These are phyloP conservation scores for Mycena metata DNA, from an alignment of 768 basidiomycete genomes.

Conservation along the genomic window DNA sequence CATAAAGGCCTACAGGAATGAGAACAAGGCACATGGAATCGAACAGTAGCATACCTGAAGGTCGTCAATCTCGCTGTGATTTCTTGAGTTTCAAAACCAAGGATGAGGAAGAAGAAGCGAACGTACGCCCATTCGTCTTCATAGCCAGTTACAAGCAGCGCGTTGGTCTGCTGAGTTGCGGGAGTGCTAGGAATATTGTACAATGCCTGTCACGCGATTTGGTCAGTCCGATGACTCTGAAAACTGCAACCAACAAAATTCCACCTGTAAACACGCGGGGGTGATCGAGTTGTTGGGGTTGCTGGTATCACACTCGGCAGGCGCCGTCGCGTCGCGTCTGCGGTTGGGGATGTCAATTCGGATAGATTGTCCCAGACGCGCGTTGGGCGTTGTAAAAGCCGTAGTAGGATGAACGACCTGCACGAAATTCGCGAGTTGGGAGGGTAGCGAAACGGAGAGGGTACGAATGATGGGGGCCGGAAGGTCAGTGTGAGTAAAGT, in stretches of 20 bases:
- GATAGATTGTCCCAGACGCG: slow-evolving; percentile 10
- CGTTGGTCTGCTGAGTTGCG: slow-evolving; percentile 38
- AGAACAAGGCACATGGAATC: too few relatives aligned
- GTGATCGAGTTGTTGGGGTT: slow-evolving; percentile 36
- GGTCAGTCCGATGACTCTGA: too few relatives aligned
- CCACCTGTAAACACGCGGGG: slow-evolving; percentile 40
- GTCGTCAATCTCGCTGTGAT: slow-evolving; percentile 34
- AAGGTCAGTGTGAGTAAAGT: too few relatives aligned
- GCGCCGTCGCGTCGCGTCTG: too few relatives aligned
- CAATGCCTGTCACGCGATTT: slow-evolving; percentile 38
- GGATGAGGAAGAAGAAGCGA: slow-evolving; percentile 11
- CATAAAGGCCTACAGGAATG: slow-evolving; percentile 22
- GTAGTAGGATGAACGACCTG: slow-evolving; percentile 42
- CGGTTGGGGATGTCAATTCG: slow-evolving; percentile 6
- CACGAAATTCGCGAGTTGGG: too few relatives aligned
- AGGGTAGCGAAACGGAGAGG: too few relatives aligned
- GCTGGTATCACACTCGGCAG: too few relatives aligned
- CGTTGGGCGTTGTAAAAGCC: slow-evolving; percentile 23
- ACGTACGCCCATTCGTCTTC: slow-evolving; percentile 38
- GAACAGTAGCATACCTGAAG: too few relatives aligned
- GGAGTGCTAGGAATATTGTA: slow-evolving; percentile 43
- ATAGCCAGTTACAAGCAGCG: slow-evolving; percentile 39
- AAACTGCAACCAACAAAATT: too few relatives aligned
- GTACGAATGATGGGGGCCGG: too few relatives aligned
- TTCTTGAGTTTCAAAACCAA: slow-evolving; percentile 15